Evolutionary conservation across 805 yeast genomes (phyloP), one percentile per base, ranked within the genome.

Genomic region (Kuraishia floccosa): DNA sequence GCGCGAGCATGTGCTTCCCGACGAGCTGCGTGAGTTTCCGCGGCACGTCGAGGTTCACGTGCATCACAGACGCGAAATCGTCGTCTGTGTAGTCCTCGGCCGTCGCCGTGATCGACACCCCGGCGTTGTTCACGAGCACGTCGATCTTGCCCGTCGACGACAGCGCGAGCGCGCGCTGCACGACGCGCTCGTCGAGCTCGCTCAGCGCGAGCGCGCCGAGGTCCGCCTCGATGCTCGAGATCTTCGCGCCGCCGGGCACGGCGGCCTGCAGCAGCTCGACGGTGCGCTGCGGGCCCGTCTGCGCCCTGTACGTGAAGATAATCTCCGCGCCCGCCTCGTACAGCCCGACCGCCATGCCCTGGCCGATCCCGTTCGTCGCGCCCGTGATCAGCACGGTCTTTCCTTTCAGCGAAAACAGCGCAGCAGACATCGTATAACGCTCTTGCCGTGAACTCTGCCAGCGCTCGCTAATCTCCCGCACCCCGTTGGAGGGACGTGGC

Each of bases 361-460:
- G 60, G 2, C 78, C 79, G 37, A 72, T 72, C 4, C 79, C 79
- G 15, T 70, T 61, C 13, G 75, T 65, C 11, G 68, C 75, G 11
- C 79, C 79, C 10, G 77, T 63, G 19, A 68, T 47, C n/a, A 64
- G 39, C 9, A 65, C 64, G 4, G 50, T 54, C 38, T 61, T 58
- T 10, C 63, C 65, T 29, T 50, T 47, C 18, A 62, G 47, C 6
- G 68, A 60, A 35, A 59, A 65, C 34, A 50, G 42, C n/a, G 37
- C 33, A 1, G 37, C 32, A n/a, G 39, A 32, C 40, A 38, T 37
- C 11, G 6, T 12, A 13, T 6, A 17, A 11, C 9, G 17, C 12
- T 27, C 20, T n/a, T 7, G 26, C 8, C 10, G 23, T 20, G 23
- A 20, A 11, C 23, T n/a, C n/a, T n/a, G n/a, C n/a, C n/a, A n/a